A percentile compares a stretch with the other conserved stretches of the same genome.
phyloP scores from a whole-genome alignment of 1,284 basidiomycete genomes.

The Malassezia psittaci region DNA sequence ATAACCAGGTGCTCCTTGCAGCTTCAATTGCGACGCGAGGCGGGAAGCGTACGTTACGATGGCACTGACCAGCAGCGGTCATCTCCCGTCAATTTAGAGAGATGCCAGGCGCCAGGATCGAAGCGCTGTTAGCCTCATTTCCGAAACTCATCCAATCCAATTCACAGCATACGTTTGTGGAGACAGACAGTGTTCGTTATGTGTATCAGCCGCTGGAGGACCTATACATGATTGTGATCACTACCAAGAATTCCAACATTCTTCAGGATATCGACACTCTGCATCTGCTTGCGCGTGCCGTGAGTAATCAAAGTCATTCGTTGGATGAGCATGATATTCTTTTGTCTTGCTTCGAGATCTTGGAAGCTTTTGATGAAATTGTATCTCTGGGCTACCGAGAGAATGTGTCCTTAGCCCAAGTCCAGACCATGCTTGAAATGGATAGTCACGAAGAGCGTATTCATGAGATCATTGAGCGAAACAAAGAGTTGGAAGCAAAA shows the following conservation, averaged over 20 bases:
- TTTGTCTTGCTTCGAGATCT: slow-evolving; percentile 83
- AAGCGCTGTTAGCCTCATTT: slow-evolving; percentile 90
- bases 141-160: slow-evolving; percentile 94
- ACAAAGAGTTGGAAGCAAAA: slow-evolving; percentile 98
- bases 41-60: slow-evolving; percentile 63
- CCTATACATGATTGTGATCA: slow-evolving; percentile 92
- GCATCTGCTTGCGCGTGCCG: slow-evolving; percentile 83
- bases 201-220: slow-evolving; percentile 98
- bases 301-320: slow-evolving; percentile 67
- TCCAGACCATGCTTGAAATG: slow-evolving; percentile 87
- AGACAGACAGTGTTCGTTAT: slow-evolving; percentile 57
- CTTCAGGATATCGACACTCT: slow-evolving; percentile 95
- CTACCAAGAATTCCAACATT: slow-evolving; percentile 95
- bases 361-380: slow-evolving; percentile 94
- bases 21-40: slow-evolving; percentile 88
- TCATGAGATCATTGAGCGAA: slow-evolving; percentile 95
- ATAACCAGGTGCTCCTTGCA: slow-evolving; percentile 70
- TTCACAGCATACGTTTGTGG: slow-evolving; percentile 83
- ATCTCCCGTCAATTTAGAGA: slow-evolving; percentile 93
- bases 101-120: slow-evolving; percentile 81
- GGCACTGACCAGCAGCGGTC: slow-evolving; percentile 57
- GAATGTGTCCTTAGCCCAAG: slow-evolving; percentile 80
- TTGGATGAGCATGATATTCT: slow-evolving; percentile 82
- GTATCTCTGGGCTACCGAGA: slow-evolving; percentile 89
- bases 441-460: slow-evolving; percentile 99